Base-by-base conservation (phyloP, 208 protist species). In the Wallacemonas rigidus region DNA sequence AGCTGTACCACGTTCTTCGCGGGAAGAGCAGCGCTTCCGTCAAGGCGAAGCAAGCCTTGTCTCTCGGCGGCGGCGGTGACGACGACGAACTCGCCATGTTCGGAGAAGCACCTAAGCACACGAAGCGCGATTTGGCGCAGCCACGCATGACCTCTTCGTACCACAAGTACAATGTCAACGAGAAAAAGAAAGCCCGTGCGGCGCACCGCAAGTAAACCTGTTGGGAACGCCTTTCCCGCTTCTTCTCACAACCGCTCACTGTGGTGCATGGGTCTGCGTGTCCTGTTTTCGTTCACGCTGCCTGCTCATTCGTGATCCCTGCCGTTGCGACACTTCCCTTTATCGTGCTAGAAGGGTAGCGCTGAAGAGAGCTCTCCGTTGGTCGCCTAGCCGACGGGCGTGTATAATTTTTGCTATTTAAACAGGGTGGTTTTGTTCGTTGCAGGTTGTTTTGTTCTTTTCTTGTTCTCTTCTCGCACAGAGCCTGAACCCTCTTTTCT, bases 131-230 rank as follows among this genome's bases (percentile, higher is more conserved):
- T 63, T 74, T 90, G 2, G 81, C 76, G 4, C 77, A 89, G 53
- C 87, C 84, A 12, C 82, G 83, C 2, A 77, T 83, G 57, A 76
- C 69, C 43, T 94, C 87, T 1, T 94, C 89, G 6, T 97, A 97
- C 70, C 86, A 95, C 60, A 89, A 80, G 64, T 97, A 94, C 79
- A 97, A 97, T 72, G 77, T 97, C 36, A 97, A 97, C 51, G 92
- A 97, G 64, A 87, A 85, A 56, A 90, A 86, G 69, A 97, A 97
- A 85, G 82, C 58, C n/a, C 82, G 90, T 38, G 92, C 92, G 1
- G 85, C 82, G 1, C 82, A 83, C 43, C 75, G 77, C 60, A 88
- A 89, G 82, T 86, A 84, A 73, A 77, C 40, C 40, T 26, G 26
- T 26, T 26, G 26, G 26, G 26, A 26, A 26, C 26, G 26, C 26